Conservation (phyloP, 1,139 yeast genomes). For the Geotrichum siamense region DNA sequence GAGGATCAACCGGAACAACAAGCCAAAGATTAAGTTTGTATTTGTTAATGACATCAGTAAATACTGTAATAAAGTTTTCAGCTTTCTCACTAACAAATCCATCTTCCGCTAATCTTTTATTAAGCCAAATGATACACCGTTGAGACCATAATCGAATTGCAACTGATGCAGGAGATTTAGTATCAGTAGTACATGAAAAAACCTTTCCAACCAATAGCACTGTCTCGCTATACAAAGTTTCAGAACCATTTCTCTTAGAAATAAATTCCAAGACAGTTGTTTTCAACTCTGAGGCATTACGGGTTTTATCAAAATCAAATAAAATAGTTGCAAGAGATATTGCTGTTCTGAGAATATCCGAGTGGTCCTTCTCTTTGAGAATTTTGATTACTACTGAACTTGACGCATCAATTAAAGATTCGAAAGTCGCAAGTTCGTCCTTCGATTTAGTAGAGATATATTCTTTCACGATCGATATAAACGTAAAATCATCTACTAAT, state of each 20-base stretch:
- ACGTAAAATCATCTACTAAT: slow-evolving; percentile 17
- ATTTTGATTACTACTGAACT: slow-evolving; percentile 3
- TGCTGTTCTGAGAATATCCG: slow-evolving; percentile 11
- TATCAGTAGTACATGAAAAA: slow-evolving; percentile 1
- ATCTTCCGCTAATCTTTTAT: slow-evolving; percentile 27
- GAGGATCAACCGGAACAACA: slow-evolving; percentile 41
- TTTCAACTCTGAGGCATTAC: slow-evolving; percentile 1
- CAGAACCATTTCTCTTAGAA: slow-evolving; percentile 13
- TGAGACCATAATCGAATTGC: slow-evolving; percentile 20
- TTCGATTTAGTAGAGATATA: slow-evolving; percentile 2
- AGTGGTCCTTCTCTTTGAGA: slow-evolving; percentile 4
- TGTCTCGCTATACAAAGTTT: slow-evolving; percentile 12
- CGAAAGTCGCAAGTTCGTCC: slow-evolving; percentile 4
- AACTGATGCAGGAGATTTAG: slow-evolving; percentile 5
- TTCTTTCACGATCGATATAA: slow-evolving; percentile 15
- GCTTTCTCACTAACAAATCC: slow-evolving; percentile 16
- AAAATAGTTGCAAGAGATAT: slow-evolving; percentile 10
- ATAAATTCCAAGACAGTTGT: slow-evolving; percentile 10
- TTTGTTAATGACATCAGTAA: slow-evolving; percentile 9
- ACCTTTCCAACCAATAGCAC: slow-evolving; percentile 13
- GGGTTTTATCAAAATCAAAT: not conserved
- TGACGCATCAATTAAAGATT: slow-evolving; percentile 2
- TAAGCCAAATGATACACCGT: slow-evolving; percentile 26
- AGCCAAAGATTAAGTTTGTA: slow-evolving; percentile 38
- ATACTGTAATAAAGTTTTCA: slow-evolving; percentile 7